Conservation (phyloP, 2,329 filamentous ascomycete species). For the Setomelanomma holmii region DNA sequence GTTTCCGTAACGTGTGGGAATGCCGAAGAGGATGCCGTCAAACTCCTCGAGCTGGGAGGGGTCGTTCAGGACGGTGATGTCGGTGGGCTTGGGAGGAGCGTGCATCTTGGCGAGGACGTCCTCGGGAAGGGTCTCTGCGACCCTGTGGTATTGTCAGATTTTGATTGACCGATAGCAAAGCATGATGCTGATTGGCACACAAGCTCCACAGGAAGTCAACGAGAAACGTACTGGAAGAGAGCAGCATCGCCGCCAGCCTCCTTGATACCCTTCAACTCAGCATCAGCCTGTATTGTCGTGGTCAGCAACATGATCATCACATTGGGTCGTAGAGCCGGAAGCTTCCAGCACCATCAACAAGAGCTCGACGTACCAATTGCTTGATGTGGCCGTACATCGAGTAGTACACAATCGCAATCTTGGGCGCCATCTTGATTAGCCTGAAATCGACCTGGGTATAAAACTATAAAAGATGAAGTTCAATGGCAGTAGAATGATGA, state of each 20-base stretch:
- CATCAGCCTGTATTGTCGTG: constrained; percentile 71
- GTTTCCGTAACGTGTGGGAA: constrained; percentile 96
- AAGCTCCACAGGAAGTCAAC: not conserved
- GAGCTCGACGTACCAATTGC: constrained; percentile 35
- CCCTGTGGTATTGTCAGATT: constrained; percentile 51
- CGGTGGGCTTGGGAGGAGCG: constrained; percentile 76
- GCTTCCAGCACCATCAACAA: not conserved
- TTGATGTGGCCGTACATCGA: constrained; percentile 48
- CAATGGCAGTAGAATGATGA: constrained; percentile 2
- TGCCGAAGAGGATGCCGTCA: constrained; percentile 90
- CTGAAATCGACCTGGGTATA: constrained; percentile 15
- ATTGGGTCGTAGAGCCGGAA: too few species aligned
- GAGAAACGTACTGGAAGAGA: constrained; percentile 73
- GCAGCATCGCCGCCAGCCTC: constrained; percentile 82
- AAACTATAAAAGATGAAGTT: constrained; percentile 8
- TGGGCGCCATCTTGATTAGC: constrained; percentile 74
- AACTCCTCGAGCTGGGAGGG: constrained; percentile 72
- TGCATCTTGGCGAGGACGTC: constrained; percentile 92
- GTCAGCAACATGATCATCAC: constrained; percentile 6
- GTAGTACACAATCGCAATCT: constrained; percentile 84
- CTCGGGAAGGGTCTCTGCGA: constrained; percentile 83
- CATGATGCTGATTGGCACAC: not conserved
- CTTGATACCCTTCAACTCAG: constrained; percentile 89
- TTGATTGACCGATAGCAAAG: not conserved
- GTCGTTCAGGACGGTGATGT: constrained; percentile 67